phyloP scores from a whole-genome alignment of 257 asterid species.

The Henckelia pumila region DNA sequence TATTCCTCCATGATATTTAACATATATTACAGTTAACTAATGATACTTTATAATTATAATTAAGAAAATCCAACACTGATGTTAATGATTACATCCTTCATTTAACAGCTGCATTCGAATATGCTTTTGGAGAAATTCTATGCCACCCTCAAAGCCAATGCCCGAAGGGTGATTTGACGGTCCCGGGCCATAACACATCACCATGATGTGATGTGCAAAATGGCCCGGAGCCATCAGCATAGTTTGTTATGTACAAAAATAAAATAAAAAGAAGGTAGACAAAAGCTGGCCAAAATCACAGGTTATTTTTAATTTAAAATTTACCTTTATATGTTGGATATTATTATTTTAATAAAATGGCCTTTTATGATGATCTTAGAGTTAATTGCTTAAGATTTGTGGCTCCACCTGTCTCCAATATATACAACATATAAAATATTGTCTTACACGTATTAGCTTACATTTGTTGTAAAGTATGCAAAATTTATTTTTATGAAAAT shows the following conservation, averaged over 20 bases:
- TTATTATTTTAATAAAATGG: too few relatives aligned
- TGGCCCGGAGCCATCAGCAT: too few relatives aligned
- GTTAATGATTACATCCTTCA: neutral
- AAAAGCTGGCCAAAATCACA: neutral
- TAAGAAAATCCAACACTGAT: neutral
- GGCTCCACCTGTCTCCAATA: neutral
- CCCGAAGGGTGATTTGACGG: too few relatives aligned
- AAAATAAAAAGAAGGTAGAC: neutral
- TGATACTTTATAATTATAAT: neutral
- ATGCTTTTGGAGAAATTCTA: too few relatives aligned
- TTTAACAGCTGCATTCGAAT: neutral
- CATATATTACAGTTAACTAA: too few relatives aligned
- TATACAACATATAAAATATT: neutral
- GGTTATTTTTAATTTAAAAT: neutral
- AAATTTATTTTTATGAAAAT: neutral
- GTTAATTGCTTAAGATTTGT: neutral
- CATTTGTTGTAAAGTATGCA: neutral
- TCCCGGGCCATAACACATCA: too few relatives aligned
- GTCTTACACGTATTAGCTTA: neutral
- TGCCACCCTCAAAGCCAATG: too few relatives aligned
- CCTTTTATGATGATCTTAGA: neutral
- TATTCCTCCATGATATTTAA: neutral
- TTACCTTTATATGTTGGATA: neutral
- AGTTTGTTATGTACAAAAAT: neutral
- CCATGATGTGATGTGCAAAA: too few relatives aligned